Base-by-base conservation (phyloP, 2,329 filamentous ascomycete species). In the Boeremia lycopersici region DNA sequence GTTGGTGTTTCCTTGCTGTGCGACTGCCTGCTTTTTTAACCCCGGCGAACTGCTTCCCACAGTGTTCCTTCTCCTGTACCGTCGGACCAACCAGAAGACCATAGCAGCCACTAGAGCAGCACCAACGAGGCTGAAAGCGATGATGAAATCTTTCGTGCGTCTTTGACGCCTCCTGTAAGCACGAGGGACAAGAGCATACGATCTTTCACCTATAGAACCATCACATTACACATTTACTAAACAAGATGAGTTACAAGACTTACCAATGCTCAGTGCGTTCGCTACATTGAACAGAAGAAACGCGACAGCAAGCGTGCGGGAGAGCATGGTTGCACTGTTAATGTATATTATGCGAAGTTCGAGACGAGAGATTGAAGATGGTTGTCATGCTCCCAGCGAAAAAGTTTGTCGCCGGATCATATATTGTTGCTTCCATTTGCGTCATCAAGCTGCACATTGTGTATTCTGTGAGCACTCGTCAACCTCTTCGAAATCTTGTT, bases 241-340 rank as follows among this genome's bases (percentile, higher is more conserved):
- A 23, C 13, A 10, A 2, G 13, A 15, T 9, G 19, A 9, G 9
- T 9, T 6, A 17, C 4, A 3, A 10, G 28, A 26, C 9, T 23
- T 6, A 47, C 34, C 44, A 11, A 39, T 47, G 34, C 25, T 47
- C n/a, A 39, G 30, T 47, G 44, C 44, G 30, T 39, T 33, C n/a
- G 25, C 44, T n/a, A 13, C 26, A 6, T 23, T 28, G 6, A 47
- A 10, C 3, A 47, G 11, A 11, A 17, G 15, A 29, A 31, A 13
- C 11, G 12, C 25, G 6, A 30, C 15, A 11, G 34, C 12, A 2
- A 31, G 10, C 4, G 34, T 25, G 6, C 9, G 4, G 5, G 26
- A 13, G n/a, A 8, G 7, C 26, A 31, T 25, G 0, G 9, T n/a
- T 4, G n/a, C n/a, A 34, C 12, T 13, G n/a, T 4, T 10, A 7